Evolutionary conservation across 2,329 filamentous ascomycete species (phyloP), one percentile per base, ranked within the genome.

Genomic region (Alternaria dauci): DNA sequence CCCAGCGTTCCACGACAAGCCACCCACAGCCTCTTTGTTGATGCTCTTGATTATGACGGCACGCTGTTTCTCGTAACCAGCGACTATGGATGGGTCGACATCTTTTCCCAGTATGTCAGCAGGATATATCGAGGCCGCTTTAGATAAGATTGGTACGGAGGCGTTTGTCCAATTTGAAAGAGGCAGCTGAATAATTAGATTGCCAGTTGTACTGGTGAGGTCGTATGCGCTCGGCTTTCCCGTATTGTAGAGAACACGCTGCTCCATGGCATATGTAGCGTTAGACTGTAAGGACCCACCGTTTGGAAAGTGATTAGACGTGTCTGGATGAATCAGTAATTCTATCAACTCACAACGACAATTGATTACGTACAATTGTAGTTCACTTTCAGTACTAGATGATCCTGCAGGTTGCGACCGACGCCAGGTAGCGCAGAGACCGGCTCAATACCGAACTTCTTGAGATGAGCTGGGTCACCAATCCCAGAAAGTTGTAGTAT

Each of bases 401-500:
- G 70, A 32, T 75, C 72, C 50, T 75, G 72, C 38, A 73, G 55
- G 42, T 76, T 76, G 23, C 61, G 56, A 2, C 73, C 73, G 2
- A 76, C 71, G 7, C 71, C 73, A 2, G 69, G 71, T 5, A 74
- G 57, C 39, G 72, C 65, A 2, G 67, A 52, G 18, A 69, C 43
- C 1, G 61, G 39, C 1, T 59, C 16, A 12, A 76, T 69, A 9
- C 59, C 64, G 8, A 67, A 55, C 2, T 11, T 51, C 32, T 63
- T 32, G 2, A 74, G 57, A 3, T 53, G 48, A 4, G 12, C 25
- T 5, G 32, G 28, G 9, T 61, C 8, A 4, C 88, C 88, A 39
- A 90, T 81, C 0, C 88, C 88, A 0, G 86, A 89, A 2, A 89
- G 77, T 63, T 90, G 87, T 2, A 90, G 79, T 4, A 90, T 74